Conservation (phyloP, 2,329 filamentous ascomycete genomes). For the Cordyceps sp. region DNA sequence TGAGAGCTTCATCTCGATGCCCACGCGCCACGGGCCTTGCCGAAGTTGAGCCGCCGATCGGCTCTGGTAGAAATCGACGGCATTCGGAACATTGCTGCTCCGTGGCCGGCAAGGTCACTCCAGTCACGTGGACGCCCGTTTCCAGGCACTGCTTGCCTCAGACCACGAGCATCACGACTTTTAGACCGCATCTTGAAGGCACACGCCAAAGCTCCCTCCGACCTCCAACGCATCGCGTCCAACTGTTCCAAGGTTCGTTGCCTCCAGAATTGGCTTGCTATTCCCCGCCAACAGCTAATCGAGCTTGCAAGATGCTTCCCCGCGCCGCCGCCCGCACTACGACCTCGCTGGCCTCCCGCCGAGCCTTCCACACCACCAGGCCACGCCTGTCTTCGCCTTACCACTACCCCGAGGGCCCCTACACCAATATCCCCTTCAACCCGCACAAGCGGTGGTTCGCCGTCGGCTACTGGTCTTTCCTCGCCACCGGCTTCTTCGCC, state of each 20-base stretch:
- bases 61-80: too few species aligned
- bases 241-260: constrained; percentile 4
- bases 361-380: constrained; percentile 86
- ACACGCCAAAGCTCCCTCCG: too few species aligned
- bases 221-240: too few species aligned
- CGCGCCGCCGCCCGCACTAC: constrained; percentile 49
- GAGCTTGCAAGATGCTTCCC: constrained; percentile 57
- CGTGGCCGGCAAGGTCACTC: too few species aligned
- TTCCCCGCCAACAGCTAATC: constrained; percentile 19
- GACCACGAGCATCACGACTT: too few species aligned
- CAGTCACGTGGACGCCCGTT: too few species aligned
- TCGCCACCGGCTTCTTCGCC: constrained; percentile 35
- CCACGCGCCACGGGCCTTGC: background rate
- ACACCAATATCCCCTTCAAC: constrained; percentile 95
- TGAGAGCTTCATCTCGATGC: constrained; percentile 4
- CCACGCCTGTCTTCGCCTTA: constrained; percentile 76
- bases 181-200: too few species aligned
- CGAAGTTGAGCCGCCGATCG: constrained; percentile 1
- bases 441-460: constrained; percentile 76
- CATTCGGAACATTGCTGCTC: too few species aligned
- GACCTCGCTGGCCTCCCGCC: constrained; percentile 60
- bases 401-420: constrained; percentile 95
- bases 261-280: constrained; percentile 3
- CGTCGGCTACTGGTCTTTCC: constrained; percentile 66
- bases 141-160: too few species aligned